Base-by-base conservation (phyloP, 371 early-diverging fungal genomes). In the Rhizomucor pusillus region DNA sequence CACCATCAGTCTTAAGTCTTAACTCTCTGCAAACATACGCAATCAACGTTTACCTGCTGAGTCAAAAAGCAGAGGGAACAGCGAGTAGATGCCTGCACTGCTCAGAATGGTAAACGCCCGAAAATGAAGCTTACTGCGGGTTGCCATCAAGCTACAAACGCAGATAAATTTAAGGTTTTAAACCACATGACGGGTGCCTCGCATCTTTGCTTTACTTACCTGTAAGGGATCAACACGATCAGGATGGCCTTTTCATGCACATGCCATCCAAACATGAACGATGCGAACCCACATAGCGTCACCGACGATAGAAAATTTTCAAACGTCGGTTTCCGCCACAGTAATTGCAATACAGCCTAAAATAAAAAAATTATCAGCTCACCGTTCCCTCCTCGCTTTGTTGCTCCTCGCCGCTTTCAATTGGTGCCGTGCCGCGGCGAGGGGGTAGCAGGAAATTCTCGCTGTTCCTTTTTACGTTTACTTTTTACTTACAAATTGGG, bases 201-300 rank as follows among this genome's bases (percentile, higher is more conserved):
- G 22, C n/a, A 63, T 45, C 33, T 54, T 47, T 41, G 29, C 14
- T 51, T 50, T 9, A 12, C 36, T 60, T 70, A 72, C 84, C 86
- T 80, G 63, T 93, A 79, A 5, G 97, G 94, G 43, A 92, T 85
- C 43, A 92, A 61, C 3, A 92, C 84, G 59, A 95, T 56, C 67
- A 98, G 69, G 12, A 95, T 85, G 1, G 98, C 98, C 71, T 98
- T 98, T 62, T 98, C 98, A 63, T 98, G 98, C 7, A 98, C 98
- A 69, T 98, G 98, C 96, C 96, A 98, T 18, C 97, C 97, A 69
- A 96, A 96, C 60, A 93, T 60, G 69, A 88, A 98, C 23, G 96
- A 91, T 1, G 90, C 82, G 54, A 90, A 93, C 0, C 88, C 93
- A 58, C 92, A 93, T 19, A 93, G 70, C 1, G 86, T 83, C 14